Evolutionary conservation across 2,329 filamentous ascomycete species (phyloP).

Genomic region (Botrytis deweyae): DNA sequence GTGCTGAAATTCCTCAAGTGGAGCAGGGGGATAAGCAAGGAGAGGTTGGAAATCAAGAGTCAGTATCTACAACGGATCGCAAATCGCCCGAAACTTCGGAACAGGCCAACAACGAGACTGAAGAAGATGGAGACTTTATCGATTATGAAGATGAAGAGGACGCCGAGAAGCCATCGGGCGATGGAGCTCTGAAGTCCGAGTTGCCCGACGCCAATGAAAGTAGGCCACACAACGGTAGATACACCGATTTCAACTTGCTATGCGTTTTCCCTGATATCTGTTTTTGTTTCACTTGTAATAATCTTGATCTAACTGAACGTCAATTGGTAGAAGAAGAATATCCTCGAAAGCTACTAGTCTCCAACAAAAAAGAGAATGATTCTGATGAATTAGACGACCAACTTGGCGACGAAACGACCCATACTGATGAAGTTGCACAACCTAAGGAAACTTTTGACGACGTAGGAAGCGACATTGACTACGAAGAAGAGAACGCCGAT

Average conservation of each 20-base stretch:
- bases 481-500: conserved; percentile 18
- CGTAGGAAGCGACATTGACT: conserved; percentile 31
- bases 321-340: conserved; percentile 30
- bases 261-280: conserved; percentile 33
- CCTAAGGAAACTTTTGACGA: conserved; percentile 17
- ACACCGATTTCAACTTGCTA: conserved; percentile 31
- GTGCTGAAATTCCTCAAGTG: conserved; percentile 7
- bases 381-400: neutral
- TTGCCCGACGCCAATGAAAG: conserved; percentile 22
- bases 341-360: conserved; percentile 32
- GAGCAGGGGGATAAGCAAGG: conserved; percentile 11
- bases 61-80: conserved; percentile 1
- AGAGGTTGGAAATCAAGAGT: conserved; percentile 12
- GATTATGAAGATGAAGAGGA: conserved; percentile 51
- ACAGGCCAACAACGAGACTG: conserved; percentile 14
- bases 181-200: conserved; percentile 9
- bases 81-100: neutral
- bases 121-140: conserved; percentile 45
- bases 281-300: conserved; percentile 35
- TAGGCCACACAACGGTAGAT: conserved; percentile 34
- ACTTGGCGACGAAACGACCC: neutral
- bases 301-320: conserved; percentile 32
- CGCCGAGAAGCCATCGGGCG: conserved; percentile 20
- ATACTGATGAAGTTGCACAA: neutral
- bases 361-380: conserved; percentile 20